Base-by-base conservation (phyloP, 371 early-diverging fungal species). In the Mucor plumbeus region DNA sequence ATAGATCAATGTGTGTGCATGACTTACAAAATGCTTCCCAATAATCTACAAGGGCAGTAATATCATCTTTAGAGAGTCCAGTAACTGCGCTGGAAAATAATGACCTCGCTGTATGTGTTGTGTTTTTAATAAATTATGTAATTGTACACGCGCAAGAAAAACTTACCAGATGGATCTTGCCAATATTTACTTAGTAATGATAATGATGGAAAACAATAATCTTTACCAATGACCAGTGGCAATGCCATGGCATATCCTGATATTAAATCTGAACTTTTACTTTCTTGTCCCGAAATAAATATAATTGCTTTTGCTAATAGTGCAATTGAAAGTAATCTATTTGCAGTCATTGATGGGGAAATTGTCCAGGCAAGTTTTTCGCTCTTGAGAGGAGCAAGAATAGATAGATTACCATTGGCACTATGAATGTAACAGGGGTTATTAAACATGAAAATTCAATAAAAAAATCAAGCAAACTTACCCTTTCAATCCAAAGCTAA, bases 171-270 rank as follows among this genome's bases (percentile, higher is more conserved):
- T 8, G 92, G 85, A 72, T 95, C 96, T 67, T 92, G 93, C 93
- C 94, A 95, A 53, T 91, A 94, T 74, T 91, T 92, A 31, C 91
- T 88, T 14, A 95, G 69, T 58, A 86, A 86, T 1, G 93, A 85
- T 15, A 95, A 78, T 0, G 93, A 93, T 0, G 96, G 90, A 8
- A 78, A 80, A 44, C 84, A 79, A 67, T 82, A 93, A 1, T 63
- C 53, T 17, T 75, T 31, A 0, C 89, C 89, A 34, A 90, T 76
- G 11, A 76, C 59, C 4, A 84, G 76, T 1, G 90, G 89, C 14
- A 92, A 71, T 21, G 79, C 50, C 64, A 76, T 83, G 55, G 82
- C 80, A 72, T 86, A 86, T 26, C 82, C 75, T 4, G 85, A 74
- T 14, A 88, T 76, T 15, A 89, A 35, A 56, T 78, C 75, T 4